Conservation (phyloP, 75 land plant genomes). For the Pinus taeda region DNA sequence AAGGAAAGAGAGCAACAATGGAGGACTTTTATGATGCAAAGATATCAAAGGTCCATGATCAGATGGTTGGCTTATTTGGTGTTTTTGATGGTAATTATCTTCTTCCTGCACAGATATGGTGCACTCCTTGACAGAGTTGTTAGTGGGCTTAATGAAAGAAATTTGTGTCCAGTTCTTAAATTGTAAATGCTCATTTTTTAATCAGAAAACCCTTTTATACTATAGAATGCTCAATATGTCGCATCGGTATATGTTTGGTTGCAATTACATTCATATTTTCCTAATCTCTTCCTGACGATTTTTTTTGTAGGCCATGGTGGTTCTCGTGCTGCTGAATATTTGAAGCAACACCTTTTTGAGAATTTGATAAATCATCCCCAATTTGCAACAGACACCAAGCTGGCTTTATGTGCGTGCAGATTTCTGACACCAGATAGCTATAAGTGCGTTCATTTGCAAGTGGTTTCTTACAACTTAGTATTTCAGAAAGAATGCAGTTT, state of each 20-base stretch:
- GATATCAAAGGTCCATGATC: slow-evolving; percentile 47
- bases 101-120: background rate
- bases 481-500: background rate
- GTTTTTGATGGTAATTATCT: slow-evolving; percentile 75
- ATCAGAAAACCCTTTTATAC: background rate
- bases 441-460: slow-evolving; percentile 14
- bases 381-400: slow-evolving; percentile 69
- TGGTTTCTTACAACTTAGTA: slow-evolving; percentile 8
- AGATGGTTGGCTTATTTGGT: slow-evolving; percentile 65
- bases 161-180: background rate
- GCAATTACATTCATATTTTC: background rate
- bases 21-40: slow-evolving; percentile 78
- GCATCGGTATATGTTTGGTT: background rate
- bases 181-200: background rate
- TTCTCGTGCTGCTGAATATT: slow-evolving; percentile 85
- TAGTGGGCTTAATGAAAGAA: background rate
- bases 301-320: slow-evolving; percentile 78
- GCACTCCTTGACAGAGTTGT: background rate
- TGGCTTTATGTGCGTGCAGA: slow-evolving; percentile 66
- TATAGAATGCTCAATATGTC: background rate
- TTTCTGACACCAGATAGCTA: slow-evolving; percentile 16
- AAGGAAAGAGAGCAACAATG: slow-evolving; percentile 73
- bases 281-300: background rate
- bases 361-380: slow-evolving; percentile 84
- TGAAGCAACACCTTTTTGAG: slow-evolving; percentile 83